Conservation (phyloP, 495 filamentous ascomycete genomes). For the Hypomontagnella monticulosa region DNA sequence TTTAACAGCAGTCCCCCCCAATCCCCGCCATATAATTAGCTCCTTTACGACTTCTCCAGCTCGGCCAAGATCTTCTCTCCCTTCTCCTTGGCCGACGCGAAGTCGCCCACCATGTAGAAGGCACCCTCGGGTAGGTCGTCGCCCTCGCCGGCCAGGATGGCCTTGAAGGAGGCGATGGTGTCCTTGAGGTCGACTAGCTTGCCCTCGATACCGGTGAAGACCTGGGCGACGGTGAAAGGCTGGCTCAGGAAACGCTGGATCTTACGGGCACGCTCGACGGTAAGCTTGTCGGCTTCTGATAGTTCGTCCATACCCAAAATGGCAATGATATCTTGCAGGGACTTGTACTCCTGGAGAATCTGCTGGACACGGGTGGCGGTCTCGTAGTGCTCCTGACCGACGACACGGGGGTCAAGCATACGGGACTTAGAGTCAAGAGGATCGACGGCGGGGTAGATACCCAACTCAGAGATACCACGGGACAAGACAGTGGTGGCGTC, state of each 20-base stretch:
- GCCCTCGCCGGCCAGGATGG: conserved; percentile 93
- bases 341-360: conserved; percentile 99
- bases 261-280: conserved; percentile 99
- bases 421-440: conserved; percentile 99
- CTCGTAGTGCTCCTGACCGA: conserved; percentile 97
- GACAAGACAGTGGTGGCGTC: conserved; percentile 99
- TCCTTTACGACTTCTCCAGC: conserved; percentile 77
- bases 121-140: conserved; percentile 96
- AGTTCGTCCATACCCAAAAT: conserved; percentile 99
- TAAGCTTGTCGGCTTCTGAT: conserved; percentile 98
- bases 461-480: conserved; percentile 99
- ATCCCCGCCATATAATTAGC: conserved; percentile 29
- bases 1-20: conserved; percentile 44
- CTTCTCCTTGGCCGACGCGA: conserved; percentile 92
- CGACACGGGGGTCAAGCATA: conserved; percentile 98
- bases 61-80: conserved; percentile 99
- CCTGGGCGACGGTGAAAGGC: conserved; percentile 98
- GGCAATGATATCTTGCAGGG: conserved; percentile 99
- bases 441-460: conserved; percentile 99
- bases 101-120: conserved; percentile 99
- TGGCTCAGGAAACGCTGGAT: conserved; percentile 99
- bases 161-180: conserved; percentile 96
- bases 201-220: conserved; percentile 99
- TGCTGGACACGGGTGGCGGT: conserved; percentile 95
- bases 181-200: conserved; percentile 97